phyloP scores from a whole-genome alignment of 257 asterid species.

The Solanum medicagineum region DNA sequence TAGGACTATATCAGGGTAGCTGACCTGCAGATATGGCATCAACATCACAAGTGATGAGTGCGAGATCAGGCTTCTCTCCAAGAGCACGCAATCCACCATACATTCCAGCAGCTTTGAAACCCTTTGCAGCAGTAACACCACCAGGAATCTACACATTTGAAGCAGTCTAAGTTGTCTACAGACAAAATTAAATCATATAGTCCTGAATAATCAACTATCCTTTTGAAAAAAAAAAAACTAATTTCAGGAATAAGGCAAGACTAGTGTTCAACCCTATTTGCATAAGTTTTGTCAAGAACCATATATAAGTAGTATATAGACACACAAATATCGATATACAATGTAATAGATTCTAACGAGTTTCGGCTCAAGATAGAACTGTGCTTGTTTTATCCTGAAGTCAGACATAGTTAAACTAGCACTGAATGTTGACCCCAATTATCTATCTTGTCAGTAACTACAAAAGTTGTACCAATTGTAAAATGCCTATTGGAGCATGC shows the following conservation, averaged over 20 bases:
- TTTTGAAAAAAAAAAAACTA: not conserved
- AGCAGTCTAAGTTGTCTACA: conserved; percentile 5
- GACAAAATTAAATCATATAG: not conserved
- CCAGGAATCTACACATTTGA: conserved; percentile 60
- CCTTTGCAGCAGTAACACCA: conserved; percentile 91
- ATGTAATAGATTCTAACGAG: not conserved
- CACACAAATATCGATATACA: not conserved
- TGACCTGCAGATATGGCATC: conserved; percentile 85
- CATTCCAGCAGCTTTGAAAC: conserved; percentile 96
- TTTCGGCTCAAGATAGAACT: not conserved
- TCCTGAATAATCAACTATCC: not conserved
- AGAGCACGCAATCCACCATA: conserved; percentile 92
- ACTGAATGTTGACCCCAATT: not conserved
- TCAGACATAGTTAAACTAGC: not conserved
- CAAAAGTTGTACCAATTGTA: not conserved
- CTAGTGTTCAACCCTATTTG: not conserved
- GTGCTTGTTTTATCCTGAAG: not conserved
- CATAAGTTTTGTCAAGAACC: not conserved
- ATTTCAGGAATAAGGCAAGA: not conserved
- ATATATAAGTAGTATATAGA: not conserved
- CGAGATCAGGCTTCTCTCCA: conserved; percentile 98
- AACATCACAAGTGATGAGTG: conserved; percentile 79
- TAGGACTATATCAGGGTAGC: not conserved
- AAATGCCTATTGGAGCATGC: not conserved
- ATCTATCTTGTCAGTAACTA: not conserved